Percentiles rank a stretch among this genome's conserved stretches.
phyloP scores from a whole-genome alignment of 176 grass and related monocot genomes.

The Bolboschoenus planiculmis region DNA sequence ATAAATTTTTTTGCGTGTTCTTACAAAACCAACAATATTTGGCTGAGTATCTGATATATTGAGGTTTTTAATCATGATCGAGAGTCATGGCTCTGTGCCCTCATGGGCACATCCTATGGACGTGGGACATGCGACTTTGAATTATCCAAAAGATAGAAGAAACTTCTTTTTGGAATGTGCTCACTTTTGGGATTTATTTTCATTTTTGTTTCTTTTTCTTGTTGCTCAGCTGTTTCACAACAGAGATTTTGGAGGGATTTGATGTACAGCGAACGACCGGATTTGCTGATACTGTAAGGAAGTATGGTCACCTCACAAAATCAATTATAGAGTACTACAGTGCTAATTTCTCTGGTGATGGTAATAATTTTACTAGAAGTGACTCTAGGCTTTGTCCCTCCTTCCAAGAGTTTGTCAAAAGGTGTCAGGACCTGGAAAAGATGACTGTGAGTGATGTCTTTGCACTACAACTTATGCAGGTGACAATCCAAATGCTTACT shows the following conservation, averaged over 20 bases:
- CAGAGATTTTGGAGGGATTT: slow-evolving; percentile 77
- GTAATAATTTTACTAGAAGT: slow-evolving; percentile 2
- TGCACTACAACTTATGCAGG: slow-evolving; percentile 97
- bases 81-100: background rate
- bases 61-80: background rate
- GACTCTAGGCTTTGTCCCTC: slow-evolving; percentile 39
- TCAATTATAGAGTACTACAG: slow-evolving; percentile 60
- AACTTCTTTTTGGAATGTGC: background rate
- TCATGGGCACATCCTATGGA: background rate
- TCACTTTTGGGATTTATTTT: background rate
- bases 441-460: slow-evolving; percentile 68
- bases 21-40: background rate
- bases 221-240: slow-evolving; percentile 84
- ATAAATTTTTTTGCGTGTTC: background rate
- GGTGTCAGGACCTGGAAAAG: slow-evolving; percentile 57
- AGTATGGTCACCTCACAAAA: slow-evolving; percentile 50
- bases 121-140: background rate
- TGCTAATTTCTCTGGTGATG: slow-evolving; percentile 32
- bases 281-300: slow-evolving; percentile 62
- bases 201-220: slow-evolving; percentile 12
- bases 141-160: background rate
- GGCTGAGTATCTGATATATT: background rate
- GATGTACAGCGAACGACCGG: slow-evolving; percentile 75
- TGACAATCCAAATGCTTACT: slow-evolving; percentile 21
- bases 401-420: slow-evolving; percentile 53